phyloP scores from a whole-genome alignment of 2,329 filamentous ascomycete genomes.

The Neocatenulostroma microsporum region DNA sequence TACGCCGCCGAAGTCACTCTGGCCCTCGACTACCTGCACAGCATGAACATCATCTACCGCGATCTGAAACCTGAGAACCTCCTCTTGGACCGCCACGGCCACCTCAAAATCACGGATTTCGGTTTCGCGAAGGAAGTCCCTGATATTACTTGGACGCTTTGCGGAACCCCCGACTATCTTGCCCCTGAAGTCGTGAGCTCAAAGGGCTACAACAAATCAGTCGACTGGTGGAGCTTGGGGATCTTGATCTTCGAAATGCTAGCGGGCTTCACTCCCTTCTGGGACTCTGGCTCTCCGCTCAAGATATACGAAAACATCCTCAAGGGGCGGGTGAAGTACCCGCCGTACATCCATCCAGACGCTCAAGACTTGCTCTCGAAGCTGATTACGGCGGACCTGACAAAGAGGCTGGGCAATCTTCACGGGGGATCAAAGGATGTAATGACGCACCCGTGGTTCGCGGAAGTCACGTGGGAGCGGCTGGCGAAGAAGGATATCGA shows the following conservation, averaged over 20 bases:
- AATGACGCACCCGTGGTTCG: conserved; percentile 93
- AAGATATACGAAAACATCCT: conserved; percentile 99
- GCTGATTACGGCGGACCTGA: conserved; percentile 88
- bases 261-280: conserved; percentile 97
- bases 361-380: conserved; percentile 87
- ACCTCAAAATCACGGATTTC: conserved; percentile 98
- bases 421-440: conserved; percentile 87
- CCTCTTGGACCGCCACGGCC: conserved; percentile 83
- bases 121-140: conserved; percentile 97
- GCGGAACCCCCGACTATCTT: conserved; percentile 99
- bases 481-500: conserved; percentile 94
- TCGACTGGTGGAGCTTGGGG: conserved; percentile 99
- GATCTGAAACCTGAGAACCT: conserved; percentile 82
- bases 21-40: conserved; percentile 97
- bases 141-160: conserved; percentile 97
- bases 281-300: conserved; percentile 95
- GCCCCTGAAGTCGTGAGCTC: conserved; percentile 96
- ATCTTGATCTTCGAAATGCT: conserved; percentile 99
- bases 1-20: conserved; percentile 97
- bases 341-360: conserved; percentile 88
- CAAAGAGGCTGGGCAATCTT: conserved; percentile 88
- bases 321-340: conserved; percentile 92
- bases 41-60: conserved; percentile 96
- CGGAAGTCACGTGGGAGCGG: conserved; percentile 95
- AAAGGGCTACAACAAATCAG: conserved; percentile 95